These are phyloP conservation scores for Knufia petricola DNA, from an alignment of 2,329 filamentous ascomycete species.

Conservation along the genomic window DNA sequence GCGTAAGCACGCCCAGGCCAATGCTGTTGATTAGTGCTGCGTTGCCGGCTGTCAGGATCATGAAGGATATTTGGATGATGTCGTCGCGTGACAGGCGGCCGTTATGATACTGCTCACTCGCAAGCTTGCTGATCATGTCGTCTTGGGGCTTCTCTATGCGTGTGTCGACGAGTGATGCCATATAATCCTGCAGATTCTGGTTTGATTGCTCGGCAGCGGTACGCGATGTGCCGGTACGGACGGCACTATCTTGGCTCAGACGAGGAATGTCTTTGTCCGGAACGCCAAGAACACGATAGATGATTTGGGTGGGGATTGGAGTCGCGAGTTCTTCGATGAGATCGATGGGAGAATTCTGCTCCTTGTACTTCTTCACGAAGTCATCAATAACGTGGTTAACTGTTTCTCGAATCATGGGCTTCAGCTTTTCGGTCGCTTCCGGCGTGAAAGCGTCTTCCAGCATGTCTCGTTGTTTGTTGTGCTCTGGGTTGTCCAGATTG, in stretches of 20 bases:
- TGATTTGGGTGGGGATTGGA: neutral
- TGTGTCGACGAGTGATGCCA: neutral
- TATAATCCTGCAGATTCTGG: neutral
- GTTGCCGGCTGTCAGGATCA: conserved; percentile 44
- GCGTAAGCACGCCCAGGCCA: conserved; percentile 37
- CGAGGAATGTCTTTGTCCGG: neutral
- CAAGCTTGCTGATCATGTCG: neutral
- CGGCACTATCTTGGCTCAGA: neutral
- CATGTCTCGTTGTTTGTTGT: neutral
- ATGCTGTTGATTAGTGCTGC: conserved; percentile 47
- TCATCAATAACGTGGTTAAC: neutral
- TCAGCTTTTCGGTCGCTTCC: neutral
- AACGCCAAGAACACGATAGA: neutral
- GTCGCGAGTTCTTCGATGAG: neutral
- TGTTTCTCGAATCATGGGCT: neutral
- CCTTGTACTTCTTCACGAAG: neutral
- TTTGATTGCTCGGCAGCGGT: neutral
- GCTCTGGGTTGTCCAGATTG: neutral
- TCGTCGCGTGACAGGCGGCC: conserved; percentile 23
- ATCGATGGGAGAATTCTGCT: neutral
- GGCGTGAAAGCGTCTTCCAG: neutral
- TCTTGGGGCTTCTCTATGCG: neutral
- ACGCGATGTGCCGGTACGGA: neutral
- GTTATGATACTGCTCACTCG: conserved; percentile 21
- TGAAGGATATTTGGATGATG: conserved; percentile 39